These are phyloP conservation scores for Phoma sp. DNA, from an alignment of 2,329 filamentous ascomycete species.

Conservation along the genomic window DNA sequence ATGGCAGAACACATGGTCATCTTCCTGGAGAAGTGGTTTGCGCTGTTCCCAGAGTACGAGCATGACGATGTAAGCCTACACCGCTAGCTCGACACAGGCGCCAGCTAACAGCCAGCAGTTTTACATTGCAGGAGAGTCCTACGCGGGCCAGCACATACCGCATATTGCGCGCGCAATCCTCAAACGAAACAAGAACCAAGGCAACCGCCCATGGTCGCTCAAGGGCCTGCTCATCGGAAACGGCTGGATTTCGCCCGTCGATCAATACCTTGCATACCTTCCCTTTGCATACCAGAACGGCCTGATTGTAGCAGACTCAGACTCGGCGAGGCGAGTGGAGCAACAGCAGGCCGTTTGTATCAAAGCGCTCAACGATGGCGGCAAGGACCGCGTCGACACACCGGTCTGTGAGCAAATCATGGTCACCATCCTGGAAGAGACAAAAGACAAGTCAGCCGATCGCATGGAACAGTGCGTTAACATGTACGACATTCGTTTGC, in stretches of 20 bases:
- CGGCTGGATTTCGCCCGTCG: constrained; percentile 89
- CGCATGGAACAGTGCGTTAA: constrained; percentile 74
- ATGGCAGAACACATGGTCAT: constrained; percentile 89
- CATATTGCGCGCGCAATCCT: constrained; percentile 94
- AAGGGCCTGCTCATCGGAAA: constrained; percentile 92
- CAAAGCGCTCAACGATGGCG: constrained; percentile 63
- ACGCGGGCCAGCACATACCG: constrained; percentile 94
- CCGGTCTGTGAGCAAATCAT: constrained; percentile 78
- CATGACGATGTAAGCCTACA: constrained; percentile 78
- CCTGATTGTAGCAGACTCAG: constrained; percentile 71
- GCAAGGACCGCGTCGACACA: constrained; percentile 70
- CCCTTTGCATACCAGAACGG: constrained; percentile 79
- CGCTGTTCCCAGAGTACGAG: constrained; percentile 88
- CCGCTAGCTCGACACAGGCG: neutral
- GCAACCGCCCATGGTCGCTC: constrained; percentile 72
- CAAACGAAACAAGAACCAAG: constrained; percentile 74
- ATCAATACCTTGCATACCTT: constrained; percentile 90
- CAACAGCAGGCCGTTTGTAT: constrained; percentile 72
- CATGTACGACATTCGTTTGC: constrained; percentile 95
- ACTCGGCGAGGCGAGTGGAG: constrained; percentile 70
- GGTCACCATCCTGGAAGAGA: constrained; percentile 71
- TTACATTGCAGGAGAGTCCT: constrained; percentile 95
- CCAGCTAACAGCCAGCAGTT: constrained; percentile 62
- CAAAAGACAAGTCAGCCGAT: constrained; percentile 61
- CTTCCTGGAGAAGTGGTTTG: constrained; percentile 92